phyloP scores from a whole-genome alignment of 2,329 filamentous ascomycete species.

The Dactylonectria macrodidyma region DNA sequence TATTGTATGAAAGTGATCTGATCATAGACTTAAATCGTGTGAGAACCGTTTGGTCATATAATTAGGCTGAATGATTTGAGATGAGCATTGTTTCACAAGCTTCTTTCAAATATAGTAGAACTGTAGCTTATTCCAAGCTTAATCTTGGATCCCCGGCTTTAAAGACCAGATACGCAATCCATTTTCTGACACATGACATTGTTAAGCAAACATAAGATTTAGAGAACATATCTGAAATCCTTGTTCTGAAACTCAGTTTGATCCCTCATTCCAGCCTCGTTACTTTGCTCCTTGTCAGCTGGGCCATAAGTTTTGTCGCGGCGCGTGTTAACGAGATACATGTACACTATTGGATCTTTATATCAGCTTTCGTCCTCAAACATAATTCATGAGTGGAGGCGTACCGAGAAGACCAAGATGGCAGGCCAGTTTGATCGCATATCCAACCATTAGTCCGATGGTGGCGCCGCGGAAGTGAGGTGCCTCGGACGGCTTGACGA shows the following conservation, averaged over 20 bases:
- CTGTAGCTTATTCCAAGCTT: not conserved
- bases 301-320: slow-evolving; percentile 24
- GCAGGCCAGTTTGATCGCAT: slow-evolving; percentile 7
- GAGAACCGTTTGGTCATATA: not conserved
- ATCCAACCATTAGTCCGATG: slow-evolving; percentile 4
- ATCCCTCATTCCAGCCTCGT: slow-evolving; percentile 31
- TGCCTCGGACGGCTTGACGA: slow-evolving; percentile 8
- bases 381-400: not conserved
- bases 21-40: not conserved
- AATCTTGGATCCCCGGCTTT: not conserved
- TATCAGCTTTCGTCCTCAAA: not conserved
- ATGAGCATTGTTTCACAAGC: not conserved
- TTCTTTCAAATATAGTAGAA: not conserved
- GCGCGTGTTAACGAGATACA: slow-evolving; percentile 21
- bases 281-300: slow-evolving; percentile 28
- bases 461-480: slow-evolving; percentile 6
- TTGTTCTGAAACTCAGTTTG: slow-evolving; percentile 33
- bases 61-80: not conserved
- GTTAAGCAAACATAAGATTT: not conserved
- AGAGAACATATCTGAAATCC: slow-evolving; percentile 28
- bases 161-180: not conserved
- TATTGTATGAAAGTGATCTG: not conserved
- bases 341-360: not conserved
- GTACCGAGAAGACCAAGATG: slow-evolving; percentile 12
- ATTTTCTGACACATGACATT: not conserved